Evolutionary conservation across 1,139 yeast species (phyloP), one percentile per base, ranked within the genome.

Genomic region (Saccharomyces hybrid): DNA sequence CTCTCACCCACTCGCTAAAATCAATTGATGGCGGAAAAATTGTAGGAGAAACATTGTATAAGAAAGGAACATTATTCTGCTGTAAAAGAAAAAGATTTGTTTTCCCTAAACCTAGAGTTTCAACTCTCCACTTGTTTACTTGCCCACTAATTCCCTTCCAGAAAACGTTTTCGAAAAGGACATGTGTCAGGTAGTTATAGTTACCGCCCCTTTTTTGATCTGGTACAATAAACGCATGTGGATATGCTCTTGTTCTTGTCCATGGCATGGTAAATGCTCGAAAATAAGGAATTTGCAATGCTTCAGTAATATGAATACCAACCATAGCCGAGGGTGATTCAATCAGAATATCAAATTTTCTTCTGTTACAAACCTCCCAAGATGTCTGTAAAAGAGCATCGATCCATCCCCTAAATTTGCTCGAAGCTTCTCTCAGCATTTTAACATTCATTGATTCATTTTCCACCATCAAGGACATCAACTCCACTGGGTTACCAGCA

Each of bases 191-290:
- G 65, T 88, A 88, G 67, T 91, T 91, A 71, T 91, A 91, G 4
- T 93, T 85, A 1, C 97, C 97, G 7, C 97, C 97, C 70, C 86
- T 81, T 66, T 86, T 88, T 68, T 87, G 95, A 57, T 89, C 97
- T 0, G 98, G 97, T 4, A 89, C 96, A 64, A 91, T 84, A 61
- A 91, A 90, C 0, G 98, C 98, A 74, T 91, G 97, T 0, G 97
- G 97, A 67, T 91, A 91, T 0, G 97, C 95, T 60, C 96, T 78
- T 0, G 98, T 91, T 61, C 96, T 75, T 0, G 97, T 88, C 98
- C 98, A 91, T 0, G 98, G 98, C 98, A 91, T 91, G 0, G 98
- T 93, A 66, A 91, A 93, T 0, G 98, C 97, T 63, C 98, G 77
- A 75, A 88, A 87, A 67, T 91, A 91, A 0, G 98, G 97, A 52